phyloP scores from a whole-genome alignment of 2,329 filamentous ascomycete genomes.

The Colletotrichum sp. region DNA sequence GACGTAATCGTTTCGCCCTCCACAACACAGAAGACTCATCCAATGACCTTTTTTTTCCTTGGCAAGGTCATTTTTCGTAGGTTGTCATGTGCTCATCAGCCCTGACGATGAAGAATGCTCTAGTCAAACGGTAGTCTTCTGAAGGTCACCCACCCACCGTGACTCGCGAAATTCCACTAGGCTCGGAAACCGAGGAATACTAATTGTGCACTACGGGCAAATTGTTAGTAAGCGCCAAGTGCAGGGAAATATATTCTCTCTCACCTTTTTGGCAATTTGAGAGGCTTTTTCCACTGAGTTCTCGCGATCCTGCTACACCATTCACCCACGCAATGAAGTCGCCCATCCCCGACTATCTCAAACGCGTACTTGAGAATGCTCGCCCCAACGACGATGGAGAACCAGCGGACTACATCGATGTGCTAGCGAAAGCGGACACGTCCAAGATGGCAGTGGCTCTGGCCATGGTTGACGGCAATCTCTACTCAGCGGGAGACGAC shows the following conservation, averaged over 20 bases:
- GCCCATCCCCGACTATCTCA: constrained; percentile 38
- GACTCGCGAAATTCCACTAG: background rate
- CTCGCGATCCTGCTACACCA: background rate
- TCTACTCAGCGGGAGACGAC: constrained; percentile 44
- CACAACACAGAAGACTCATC: background rate
- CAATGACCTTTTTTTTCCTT: background rate
- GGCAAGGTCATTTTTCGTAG: background rate
- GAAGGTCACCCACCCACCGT: background rate
- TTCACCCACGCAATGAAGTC: constrained; percentile 31
- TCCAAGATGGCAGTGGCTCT: constrained; percentile 41
- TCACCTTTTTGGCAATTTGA: background rate
- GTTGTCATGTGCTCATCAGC: background rate
- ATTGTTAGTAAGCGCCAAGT: background rate
- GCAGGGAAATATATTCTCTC: background rate
- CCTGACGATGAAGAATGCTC: background rate
- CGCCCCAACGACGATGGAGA: constrained; percentile 33
- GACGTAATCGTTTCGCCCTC: background rate
- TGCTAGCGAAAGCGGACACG: constrained; percentile 40
- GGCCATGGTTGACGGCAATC: constrained; percentile 42
- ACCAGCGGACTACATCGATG: constrained; percentile 41
- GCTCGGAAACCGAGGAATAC: background rate
- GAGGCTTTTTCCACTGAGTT: background rate
- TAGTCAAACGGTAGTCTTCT: background rate
- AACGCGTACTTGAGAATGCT: constrained; percentile 33
- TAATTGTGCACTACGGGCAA: background rate